phyloP scores from a whole-genome alignment of 352 stramenopile species.

The Saprolegnia parasitica region DNA sequence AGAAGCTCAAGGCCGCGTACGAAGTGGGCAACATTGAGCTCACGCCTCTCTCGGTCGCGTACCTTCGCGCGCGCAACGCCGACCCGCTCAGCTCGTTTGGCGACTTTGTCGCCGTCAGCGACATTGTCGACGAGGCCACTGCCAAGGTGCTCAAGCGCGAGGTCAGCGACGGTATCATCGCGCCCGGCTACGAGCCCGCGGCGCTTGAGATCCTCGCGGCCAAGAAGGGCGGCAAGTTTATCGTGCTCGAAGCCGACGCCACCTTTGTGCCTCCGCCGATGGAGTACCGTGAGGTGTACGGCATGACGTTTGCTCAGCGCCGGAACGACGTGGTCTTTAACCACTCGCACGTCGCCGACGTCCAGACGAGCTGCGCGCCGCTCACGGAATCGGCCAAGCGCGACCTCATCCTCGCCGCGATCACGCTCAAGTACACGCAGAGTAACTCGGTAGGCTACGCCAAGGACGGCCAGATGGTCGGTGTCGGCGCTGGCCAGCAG shows the following conservation, averaged over 20 bases:
- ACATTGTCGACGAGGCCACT: constrained; percentile 97
- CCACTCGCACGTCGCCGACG: constrained; percentile 87
- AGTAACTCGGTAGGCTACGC: constrained; percentile 99
- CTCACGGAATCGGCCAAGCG: constrained; percentile 91
- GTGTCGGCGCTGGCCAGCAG: constrained; percentile 99
- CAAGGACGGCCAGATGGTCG: constrained; percentile 99
- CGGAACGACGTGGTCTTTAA: constrained; percentile 97
- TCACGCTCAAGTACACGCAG: constrained; percentile 99
- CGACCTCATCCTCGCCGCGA: constrained; percentile 98
- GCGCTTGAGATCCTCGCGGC: constrained; percentile 96
- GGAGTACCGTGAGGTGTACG: constrained; percentile 98
- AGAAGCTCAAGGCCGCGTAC: constrained; percentile 91
- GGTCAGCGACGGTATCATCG: constrained; percentile 99
- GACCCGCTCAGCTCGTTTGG: constrained; percentile 99
- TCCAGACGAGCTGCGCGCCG: constrained; percentile 84
- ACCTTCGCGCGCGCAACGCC: constrained; percentile 97
- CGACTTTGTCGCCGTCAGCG: constrained; percentile 98
- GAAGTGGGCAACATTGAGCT: constrained; percentile 90
- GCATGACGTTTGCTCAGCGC: constrained; percentile 98
- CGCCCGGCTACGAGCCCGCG: constrained; percentile 95
- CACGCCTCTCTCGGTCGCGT: constrained; percentile 94
- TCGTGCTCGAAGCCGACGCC: constrained; percentile 94
- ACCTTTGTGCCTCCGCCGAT: constrained; percentile 89
- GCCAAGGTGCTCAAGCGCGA: constrained; percentile 98
- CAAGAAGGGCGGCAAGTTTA: constrained; percentile 99